Evolutionary conservation across 495 filamentous ascomycete genomes (phyloP).

Genomic region (Aspergillus bertholletiae): DNA sequence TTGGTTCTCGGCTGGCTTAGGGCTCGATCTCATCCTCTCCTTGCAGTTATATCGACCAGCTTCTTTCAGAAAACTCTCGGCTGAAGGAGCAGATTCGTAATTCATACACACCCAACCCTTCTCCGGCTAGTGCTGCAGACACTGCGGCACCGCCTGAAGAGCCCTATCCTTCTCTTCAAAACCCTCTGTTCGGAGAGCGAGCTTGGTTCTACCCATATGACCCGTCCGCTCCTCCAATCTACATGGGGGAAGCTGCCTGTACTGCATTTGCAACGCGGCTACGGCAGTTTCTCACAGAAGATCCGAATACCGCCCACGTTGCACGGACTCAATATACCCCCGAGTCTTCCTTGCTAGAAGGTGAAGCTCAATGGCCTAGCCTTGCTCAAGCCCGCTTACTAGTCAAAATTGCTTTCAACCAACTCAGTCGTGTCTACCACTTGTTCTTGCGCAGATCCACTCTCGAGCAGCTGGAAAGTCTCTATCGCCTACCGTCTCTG

Average conservation of each 20-base stretch:
- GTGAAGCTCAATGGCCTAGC: conserved; percentile 21
- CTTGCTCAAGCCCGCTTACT: conserved; percentile 23
- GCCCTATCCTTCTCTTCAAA: conserved; percentile 15
- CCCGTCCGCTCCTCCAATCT: conserved; percentile 25
- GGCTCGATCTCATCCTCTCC: neutral
- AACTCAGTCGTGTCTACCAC: conserved; percentile 28
- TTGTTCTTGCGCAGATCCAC: conserved; percentile 24
- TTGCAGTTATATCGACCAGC: conserved; percentile 28
- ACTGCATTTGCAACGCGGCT: conserved; percentile 33
- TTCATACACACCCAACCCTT: conserved; percentile 5
- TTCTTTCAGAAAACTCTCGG: conserved; percentile 22
- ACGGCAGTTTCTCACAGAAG: conserved; percentile 25
- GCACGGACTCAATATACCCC: conserved; percentile 25
- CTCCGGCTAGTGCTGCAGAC: conserved; percentile 7
- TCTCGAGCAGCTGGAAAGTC: conserved; percentile 20
- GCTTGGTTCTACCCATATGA: conserved; percentile 34
- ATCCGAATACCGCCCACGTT: conserved; percentile 20
- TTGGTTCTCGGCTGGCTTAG: neutral
- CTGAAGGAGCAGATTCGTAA: conserved; percentile 17
- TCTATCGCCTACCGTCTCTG: conserved; percentile 8
- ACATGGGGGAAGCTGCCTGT: conserved; percentile 33
- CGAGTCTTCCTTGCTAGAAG: conserved; percentile 18
- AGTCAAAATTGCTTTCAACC: conserved; percentile 22
- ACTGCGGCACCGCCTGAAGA: neutral
- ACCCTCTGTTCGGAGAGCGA: conserved; percentile 27